Conservation (phyloP, 2,329 filamentous ascomycete species). For the Cadophora malorum region DNA sequence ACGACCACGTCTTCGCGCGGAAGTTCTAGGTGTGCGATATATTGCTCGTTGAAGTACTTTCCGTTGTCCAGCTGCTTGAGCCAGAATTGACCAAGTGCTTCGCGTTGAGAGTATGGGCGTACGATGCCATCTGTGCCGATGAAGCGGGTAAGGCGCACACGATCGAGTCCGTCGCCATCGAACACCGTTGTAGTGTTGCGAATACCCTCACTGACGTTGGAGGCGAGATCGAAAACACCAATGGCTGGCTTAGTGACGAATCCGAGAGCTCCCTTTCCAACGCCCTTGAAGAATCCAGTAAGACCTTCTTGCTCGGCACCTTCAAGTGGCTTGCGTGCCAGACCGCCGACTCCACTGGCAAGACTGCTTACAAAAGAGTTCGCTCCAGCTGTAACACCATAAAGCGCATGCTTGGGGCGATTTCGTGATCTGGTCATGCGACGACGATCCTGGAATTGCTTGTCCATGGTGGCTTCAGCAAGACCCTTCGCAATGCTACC, state of each 20-base stretch:
- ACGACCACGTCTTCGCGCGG: conserved; percentile 87
- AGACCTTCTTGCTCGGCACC: conserved; percentile 96
- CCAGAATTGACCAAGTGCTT: conserved; percentile 97
- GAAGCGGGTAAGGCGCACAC: conserved; percentile 91
- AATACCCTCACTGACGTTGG: conserved; percentile 95
- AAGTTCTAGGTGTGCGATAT: conserved; percentile 95
- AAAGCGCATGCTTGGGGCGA: conserved; percentile 94
- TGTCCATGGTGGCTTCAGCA: conserved; percentile 93
- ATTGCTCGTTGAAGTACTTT: conserved; percentile 96
- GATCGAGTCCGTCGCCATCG: conserved; percentile 91
- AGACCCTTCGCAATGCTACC: conserved; percentile 97
- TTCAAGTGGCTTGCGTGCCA: conserved; percentile 92
- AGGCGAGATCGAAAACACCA: conserved; percentile 94
- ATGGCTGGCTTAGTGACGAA: conserved; percentile 97
- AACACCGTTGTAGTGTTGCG: conserved; percentile 99
- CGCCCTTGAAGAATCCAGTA: conserved; percentile 94
- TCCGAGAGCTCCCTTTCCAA: conserved; percentile 92
- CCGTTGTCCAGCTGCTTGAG: conserved; percentile 98
- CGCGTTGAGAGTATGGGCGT: conserved; percentile 90
- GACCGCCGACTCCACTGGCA: conserved; percentile 89
- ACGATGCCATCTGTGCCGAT: conserved; percentile 93
- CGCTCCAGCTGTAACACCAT: conserved; percentile 92
- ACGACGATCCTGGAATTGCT: conserved; percentile 96
- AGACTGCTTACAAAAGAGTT: conserved; percentile 94
- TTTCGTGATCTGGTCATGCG: conserved; percentile 94